These are phyloP conservation scores for Nakaseomyces bracarensis DNA, from an alignment of 1,139 yeast genomes.

Conservation along the genomic window DNA sequence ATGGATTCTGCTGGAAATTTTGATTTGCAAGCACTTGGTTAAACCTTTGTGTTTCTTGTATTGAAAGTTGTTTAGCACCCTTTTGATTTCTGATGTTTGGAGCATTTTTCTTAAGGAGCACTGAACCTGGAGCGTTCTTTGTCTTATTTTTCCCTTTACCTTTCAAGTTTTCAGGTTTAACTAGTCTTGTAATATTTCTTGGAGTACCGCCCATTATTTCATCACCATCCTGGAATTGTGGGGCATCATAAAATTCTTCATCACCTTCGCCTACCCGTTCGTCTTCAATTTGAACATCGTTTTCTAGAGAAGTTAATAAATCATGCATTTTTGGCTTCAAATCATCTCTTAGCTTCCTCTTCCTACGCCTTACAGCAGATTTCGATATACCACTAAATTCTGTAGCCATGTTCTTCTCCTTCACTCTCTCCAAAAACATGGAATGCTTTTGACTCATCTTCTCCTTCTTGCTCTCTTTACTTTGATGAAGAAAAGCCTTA, in stretches of 20 bases:
- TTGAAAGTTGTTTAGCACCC: slow-evolving; percentile 49
- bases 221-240: not conserved
- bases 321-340: slow-evolving; percentile 62
- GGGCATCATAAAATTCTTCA: slow-evolving; percentile 14
- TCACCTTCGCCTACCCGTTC: slow-evolving; percentile 9
- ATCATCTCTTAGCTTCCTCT: slow-evolving; percentile 53
- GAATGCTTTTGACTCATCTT: slow-evolving; percentile 37
- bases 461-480: slow-evolving; percentile 47
- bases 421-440: slow-evolving; percentile 29
- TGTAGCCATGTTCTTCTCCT: slow-evolving; percentile 31
- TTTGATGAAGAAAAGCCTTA: slow-evolving; percentile 49
- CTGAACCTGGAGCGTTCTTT: slow-evolving; percentile 21
- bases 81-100: slow-evolving; percentile 54
- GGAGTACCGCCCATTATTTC: slow-evolving; percentile 8
- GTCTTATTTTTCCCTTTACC: slow-evolving; percentile 12
- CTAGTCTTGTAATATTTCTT: slow-evolving; percentile 19
- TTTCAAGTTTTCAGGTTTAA: slow-evolving; percentile 12
- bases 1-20: slow-evolving; percentile 48
- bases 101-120: slow-evolving; percentile 37
- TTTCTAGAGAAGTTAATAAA: slow-evolving; percentile 43
- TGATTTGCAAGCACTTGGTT: slow-evolving; percentile 45
- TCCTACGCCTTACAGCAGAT: slow-evolving; percentile 56
- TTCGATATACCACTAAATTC: slow-evolving; percentile 43
- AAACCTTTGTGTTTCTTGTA: slow-evolving; percentile 49
- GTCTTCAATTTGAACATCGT: slow-evolving; percentile 28